Conservation (phyloP, 768 basidiomycete genomes). For the Mrakia hoshinonis region DNA sequence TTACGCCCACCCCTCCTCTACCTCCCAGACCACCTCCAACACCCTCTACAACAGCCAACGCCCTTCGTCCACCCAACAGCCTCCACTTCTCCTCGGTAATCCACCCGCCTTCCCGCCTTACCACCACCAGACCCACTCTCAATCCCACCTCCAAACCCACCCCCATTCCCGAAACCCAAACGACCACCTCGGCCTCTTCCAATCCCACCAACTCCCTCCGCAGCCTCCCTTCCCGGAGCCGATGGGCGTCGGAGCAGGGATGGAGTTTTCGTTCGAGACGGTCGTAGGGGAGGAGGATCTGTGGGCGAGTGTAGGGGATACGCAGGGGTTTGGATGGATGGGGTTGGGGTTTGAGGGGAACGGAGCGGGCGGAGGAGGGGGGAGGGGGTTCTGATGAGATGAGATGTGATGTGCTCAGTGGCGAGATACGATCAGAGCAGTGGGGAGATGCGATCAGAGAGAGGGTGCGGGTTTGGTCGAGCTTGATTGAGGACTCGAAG, state of each 20-base stretch:
- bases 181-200: background rate
- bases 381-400: no score
- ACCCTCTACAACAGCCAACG: background rate
- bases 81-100: no score
- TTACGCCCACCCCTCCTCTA: background rate
- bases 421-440: no score
- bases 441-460: no score
- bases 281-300: slow-evolving; percentile 26
- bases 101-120: no score
- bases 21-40: background rate
- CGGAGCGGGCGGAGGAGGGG: background rate
- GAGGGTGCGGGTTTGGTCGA: no score
- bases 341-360: slow-evolving; percentile 11
- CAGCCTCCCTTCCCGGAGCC: background rate
- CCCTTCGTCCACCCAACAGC: background rate
- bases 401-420: no score
- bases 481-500: no score
- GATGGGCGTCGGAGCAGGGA: background rate
- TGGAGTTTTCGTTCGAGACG: slow-evolving; percentile 24
- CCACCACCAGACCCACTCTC: no score
- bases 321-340: slow-evolving; percentile 23
- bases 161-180: no score
- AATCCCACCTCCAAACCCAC: no score
- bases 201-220: background rate
- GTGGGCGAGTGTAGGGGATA: slow-evolving; percentile 4